These are phyloP conservation scores for Acanthochlamys bracteata DNA, from an alignment of 106 monocot genomes.

Conservation along the genomic window DNA sequence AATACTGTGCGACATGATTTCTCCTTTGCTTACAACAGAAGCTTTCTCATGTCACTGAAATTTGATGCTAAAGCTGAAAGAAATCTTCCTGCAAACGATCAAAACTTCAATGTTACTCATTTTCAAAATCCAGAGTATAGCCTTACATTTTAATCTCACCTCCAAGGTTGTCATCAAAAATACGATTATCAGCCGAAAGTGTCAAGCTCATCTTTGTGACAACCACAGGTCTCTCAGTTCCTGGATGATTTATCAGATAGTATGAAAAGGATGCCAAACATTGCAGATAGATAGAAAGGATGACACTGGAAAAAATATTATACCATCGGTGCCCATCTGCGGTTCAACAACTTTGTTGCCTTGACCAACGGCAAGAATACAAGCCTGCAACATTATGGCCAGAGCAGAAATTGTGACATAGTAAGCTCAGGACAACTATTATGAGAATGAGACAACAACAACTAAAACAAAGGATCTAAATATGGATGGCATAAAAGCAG, in stretches of 20 bases:
- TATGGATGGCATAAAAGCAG: too few species aligned
- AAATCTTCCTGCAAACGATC: conserved; percentile 63
- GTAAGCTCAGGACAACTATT: too few species aligned
- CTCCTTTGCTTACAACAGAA: conserved; percentile 72
- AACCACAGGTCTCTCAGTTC: conserved; percentile 58
- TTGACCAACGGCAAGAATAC: conserved; percentile 92
- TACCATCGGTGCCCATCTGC: conserved; percentile 62
- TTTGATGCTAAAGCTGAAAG: conserved; percentile 51
- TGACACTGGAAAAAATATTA: not conserved
- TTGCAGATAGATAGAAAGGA: not conserved
- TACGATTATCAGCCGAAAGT: conserved; percentile 89
- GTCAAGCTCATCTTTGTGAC: conserved; percentile 90
- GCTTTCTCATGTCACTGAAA: conserved; percentile 62
- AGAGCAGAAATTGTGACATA: too few species aligned
- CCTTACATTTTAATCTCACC: conserved; percentile 19
- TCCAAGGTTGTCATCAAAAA: conserved; percentile 60
- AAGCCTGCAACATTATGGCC: conserved; percentile 34
- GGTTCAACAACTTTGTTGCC: conserved; percentile 78
- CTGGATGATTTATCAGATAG: conserved; percentile 44
- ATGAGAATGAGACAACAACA: too few species aligned
- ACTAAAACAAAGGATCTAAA: too few species aligned
- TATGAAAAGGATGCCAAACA: not conserved
- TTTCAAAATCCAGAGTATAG: not conserved
- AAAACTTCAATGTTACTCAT: not conserved
- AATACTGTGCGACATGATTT: too few species aligned